A percentile compares a stretch with the other conserved stretches of the same genome.
These are phyloP conservation scores for Schizothecium vesticola DNA, from an alignment of 495 filamentous ascomycete species.

Conservation along the genomic window DNA sequence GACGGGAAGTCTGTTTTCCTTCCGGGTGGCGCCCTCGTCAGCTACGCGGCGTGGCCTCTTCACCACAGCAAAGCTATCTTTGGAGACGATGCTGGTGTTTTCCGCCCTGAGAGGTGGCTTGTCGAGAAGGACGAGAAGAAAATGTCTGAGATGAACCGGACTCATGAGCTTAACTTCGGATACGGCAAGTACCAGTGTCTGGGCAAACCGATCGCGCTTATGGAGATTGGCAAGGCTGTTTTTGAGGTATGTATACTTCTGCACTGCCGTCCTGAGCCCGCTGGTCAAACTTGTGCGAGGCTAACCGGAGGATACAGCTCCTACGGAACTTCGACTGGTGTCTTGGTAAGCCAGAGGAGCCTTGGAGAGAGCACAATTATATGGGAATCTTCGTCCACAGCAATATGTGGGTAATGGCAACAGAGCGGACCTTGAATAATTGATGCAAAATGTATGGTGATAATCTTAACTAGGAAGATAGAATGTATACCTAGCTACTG, in stretches of 20 bases:
- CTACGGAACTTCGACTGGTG: constrained; percentile 44
- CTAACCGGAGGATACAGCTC: constrained; percentile 25
- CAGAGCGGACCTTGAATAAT: neutral
- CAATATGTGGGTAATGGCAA: constrained; percentile 7
- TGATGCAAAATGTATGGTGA: too few species aligned
- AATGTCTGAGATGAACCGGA: constrained; percentile 29
- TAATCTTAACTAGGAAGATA: too few species aligned
- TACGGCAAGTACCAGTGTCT: constrained; percentile 33
- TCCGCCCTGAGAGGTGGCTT: constrained; percentile 50
- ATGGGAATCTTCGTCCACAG: constrained; percentile 1
- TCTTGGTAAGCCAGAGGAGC: constrained; percentile 38
- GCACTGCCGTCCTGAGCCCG: too few species aligned
- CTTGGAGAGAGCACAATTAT: constrained; percentile 21
- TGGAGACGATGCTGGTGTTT: constrained; percentile 39
- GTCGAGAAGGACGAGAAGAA: constrained; percentile 26
- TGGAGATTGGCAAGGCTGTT: constrained; percentile 44
- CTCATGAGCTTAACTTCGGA: constrained; percentile 26
- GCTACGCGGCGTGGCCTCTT: constrained; percentile 27
- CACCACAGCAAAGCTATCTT: constrained; percentile 30
- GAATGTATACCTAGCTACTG: too few species aligned
- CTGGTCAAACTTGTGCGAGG: too few species aligned
- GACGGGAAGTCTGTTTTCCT: constrained; percentile 44
- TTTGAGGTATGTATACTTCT: constrained; percentile 44
- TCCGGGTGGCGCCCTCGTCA: constrained; percentile 45
- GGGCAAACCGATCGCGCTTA: constrained; percentile 27